Evolutionary conservation across 2,329 filamentous ascomycete genomes (phyloP).

Genomic region (Aspergillus pseudoviridinutans): DNA sequence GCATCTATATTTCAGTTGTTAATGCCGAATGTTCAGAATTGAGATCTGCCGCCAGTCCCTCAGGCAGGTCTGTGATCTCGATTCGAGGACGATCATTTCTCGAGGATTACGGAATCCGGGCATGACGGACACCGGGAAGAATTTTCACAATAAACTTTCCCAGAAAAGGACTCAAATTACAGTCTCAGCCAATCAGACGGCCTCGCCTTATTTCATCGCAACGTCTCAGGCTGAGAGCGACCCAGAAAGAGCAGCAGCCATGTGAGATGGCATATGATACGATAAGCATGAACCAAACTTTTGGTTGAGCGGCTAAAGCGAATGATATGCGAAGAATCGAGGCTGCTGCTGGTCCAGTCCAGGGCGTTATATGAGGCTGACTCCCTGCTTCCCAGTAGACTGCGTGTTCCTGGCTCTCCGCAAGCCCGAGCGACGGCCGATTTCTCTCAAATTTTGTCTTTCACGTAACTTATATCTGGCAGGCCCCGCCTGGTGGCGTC

Average conservation of each 20-base stretch:
- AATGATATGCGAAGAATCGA: background rate
- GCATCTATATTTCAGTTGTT: background rate
- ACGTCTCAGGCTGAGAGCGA: background rate
- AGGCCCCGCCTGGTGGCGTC: background rate
- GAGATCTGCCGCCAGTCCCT: background rate
- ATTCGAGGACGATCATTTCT: background rate
- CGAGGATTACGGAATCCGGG: background rate
- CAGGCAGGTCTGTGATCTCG: background rate
- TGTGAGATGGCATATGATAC: no score
- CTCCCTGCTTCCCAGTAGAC: no score
- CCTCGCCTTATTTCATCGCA: background rate
- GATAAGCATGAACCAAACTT: no score
- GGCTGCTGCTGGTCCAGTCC: background rate
- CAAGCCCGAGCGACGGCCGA: background rate
- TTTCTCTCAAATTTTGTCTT: no score
- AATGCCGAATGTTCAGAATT: background rate
- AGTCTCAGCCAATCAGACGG: background rate
- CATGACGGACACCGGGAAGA: background rate
- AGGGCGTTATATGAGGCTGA: background rate
- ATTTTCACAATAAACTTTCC: background rate
- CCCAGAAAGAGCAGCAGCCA: background rate
- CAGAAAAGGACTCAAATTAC: no score
- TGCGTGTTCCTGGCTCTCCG: background rate
- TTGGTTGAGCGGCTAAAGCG: no score
- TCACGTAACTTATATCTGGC: background rate